A percentile compares a stretch with the other conserved stretches of the same genome.
These are phyloP conservation scores for Coemansia sp. DNA, from an alignment of 192 early-diverging fungal genomes.

Conservation along the genomic window DNA sequence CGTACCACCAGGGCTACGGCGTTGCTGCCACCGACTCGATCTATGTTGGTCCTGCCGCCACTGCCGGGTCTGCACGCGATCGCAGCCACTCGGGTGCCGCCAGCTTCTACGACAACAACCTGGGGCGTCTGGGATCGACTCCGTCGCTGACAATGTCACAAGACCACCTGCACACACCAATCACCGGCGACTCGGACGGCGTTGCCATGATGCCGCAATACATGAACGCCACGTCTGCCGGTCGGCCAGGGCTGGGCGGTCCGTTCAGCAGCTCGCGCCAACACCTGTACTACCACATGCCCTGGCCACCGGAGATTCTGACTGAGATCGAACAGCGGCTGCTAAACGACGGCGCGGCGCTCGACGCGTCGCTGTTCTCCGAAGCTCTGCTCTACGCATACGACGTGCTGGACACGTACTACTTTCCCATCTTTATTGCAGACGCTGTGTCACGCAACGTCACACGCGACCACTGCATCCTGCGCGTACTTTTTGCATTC, in stretches of 20 bases:
- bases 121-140: conserved; percentile 32
- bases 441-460: conserved; percentile 50
- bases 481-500: conserved; percentile 47
- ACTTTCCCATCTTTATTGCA: conserved; percentile 48
- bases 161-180: conserved; percentile 40
- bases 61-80: too few relatives aligned
- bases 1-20: conserved; percentile 52
- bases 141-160: conserved; percentile 40
- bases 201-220: conserved; percentile 1
- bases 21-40: conserved; percentile 31
- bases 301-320: conserved; percentile 52
- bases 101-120: conserved; percentile 29
- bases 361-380: conserved; percentile 40
- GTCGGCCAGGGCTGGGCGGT: conserved; percentile 20
- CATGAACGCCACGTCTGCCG: conserved; percentile 11
- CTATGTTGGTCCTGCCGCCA: conserved; percentile 16
- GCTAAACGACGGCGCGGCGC: conserved; percentile 39
- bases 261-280: conserved; percentile 19
- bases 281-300: conserved; percentile 54
- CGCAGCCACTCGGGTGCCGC: conserved; percentile 12
- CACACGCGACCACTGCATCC: conserved; percentile 45
- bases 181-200: conserved; percentile 18
- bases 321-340: conserved; percentile 50
- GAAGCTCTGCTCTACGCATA: conserved; percentile 49
- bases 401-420: conserved; percentile 51